Percentiles rank a stretch among this genome's conserved stretches.
These are phyloP conservation scores for Tolypocladium guangdongense DNA, from an alignment of 2,329 filamentous ascomycete genomes.

Conservation along the genomic window DNA sequence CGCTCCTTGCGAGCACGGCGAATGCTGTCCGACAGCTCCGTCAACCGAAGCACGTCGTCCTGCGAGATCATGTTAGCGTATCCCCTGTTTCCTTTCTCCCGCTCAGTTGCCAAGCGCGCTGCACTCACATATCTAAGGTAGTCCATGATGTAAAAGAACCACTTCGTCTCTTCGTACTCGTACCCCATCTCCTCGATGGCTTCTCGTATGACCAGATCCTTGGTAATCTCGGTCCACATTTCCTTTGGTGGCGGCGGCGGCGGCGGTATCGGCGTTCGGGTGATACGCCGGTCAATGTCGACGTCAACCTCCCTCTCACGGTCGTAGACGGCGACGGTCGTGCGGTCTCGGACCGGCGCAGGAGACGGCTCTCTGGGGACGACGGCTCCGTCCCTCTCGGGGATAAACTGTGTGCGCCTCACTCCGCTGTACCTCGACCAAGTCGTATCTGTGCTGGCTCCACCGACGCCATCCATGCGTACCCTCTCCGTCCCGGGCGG, in stretches of 20 bases:
- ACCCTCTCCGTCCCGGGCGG: constrained; percentile 74
- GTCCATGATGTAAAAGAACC: constrained; percentile 86
- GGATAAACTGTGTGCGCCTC: constrained; percentile 60
- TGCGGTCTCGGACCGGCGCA: constrained; percentile 21
- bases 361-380: constrained; percentile 16
- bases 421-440: constrained; percentile 75
- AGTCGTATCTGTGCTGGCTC: constrained; percentile 62
- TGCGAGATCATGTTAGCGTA: constrained; percentile 30
- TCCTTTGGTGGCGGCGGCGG: constrained; percentile 41
- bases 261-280: constrained; percentile 22
- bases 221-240: constrained; percentile 96
- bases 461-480: constrained; percentile 70
- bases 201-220: constrained; percentile 77
- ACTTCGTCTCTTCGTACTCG: constrained; percentile 80
- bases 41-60: constrained; percentile 80
- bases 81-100: neutral
- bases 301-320: constrained; percentile 39
- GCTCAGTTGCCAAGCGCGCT: neutral
- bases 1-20: constrained; percentile 48
- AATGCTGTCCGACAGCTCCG: constrained; percentile 74
- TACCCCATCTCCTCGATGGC: constrained; percentile 80
- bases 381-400: constrained; percentile 46
- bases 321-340: constrained; percentile 36
- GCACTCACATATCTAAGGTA: constrained; percentile 74
- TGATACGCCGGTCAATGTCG: constrained; percentile 38